These are phyloP conservation scores for Lactarius deliciosus DNA, from an alignment of 768 basidiomycete species.

Conservation along the genomic window DNA sequence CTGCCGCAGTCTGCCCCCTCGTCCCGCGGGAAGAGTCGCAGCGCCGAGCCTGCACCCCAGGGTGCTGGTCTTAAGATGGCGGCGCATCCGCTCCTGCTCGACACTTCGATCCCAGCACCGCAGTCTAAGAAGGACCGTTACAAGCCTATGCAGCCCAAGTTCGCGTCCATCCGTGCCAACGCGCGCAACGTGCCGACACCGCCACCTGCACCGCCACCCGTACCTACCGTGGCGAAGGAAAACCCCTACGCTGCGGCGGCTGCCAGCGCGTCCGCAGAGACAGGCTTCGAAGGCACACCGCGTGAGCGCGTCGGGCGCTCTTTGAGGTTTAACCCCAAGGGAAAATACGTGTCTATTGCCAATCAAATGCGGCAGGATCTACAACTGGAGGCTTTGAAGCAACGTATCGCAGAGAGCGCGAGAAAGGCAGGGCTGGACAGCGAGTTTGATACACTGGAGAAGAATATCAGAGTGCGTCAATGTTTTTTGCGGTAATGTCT, in stretches of 20 bases:
- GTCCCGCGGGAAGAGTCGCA: conserved; percentile 51
- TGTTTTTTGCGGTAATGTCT: conserved; percentile 8
- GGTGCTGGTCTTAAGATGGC: conserved; percentile 88
- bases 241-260: conserved; percentile 77
- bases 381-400: conserved; percentile 88
- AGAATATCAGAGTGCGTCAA: conserved; percentile 72
- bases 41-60: conserved; percentile 66
- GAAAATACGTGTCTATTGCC: conserved; percentile 79
- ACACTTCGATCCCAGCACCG: conserved; percentile 54
- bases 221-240: conserved; percentile 41
- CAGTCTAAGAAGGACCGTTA: conserved; percentile 89
- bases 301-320: conserved; percentile 65
- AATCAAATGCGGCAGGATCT: conserved; percentile 70
- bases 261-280: conserved; percentile 48
- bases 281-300: conserved; percentile 70
- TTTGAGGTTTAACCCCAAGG: conserved; percentile 89
- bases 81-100: conserved; percentile 82
- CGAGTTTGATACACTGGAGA: conserved; percentile 90
- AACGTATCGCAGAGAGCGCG: conserved; percentile 89
- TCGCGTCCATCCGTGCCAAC: conserved; percentile 93
- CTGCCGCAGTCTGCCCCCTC: conserved; percentile 51
- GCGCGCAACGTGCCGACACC: conserved; percentile 72
- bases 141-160: conserved; percentile 99
- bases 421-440: conserved; percentile 91
- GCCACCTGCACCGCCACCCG: conserved; percentile 41